Base-by-base conservation (phyloP, 2,329 filamentous ascomycete species). In the Lasiodiplodia theobromae region DNA sequence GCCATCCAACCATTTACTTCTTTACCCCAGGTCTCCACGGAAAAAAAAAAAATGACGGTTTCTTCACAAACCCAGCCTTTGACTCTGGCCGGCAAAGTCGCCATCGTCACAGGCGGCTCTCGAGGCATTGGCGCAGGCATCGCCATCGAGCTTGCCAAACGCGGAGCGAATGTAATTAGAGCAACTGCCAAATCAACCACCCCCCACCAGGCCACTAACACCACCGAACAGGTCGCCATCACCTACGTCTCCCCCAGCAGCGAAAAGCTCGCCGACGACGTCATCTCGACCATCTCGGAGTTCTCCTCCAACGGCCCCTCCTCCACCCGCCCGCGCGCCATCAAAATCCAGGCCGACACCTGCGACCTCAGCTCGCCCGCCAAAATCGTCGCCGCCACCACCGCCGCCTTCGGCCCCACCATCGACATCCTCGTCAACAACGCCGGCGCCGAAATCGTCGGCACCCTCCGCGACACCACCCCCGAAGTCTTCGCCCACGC, bases 361-460 rank as follows among this genome's bases (percentile, higher is more conserved):
- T 86, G 98, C 66, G 95, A 98, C 79, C 90, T 98, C 67, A 94
- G 91, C 83, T 81, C 98, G 74, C 94, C 95, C 0, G 88, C 89
- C 70, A 94, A 94, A 77, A 82, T 82, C 53, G 78, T 83, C 16
- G 70, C 73, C 23, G 77, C 75, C 12, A 80, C 77, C 0, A 67
- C 76, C 53, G 70, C 71, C 63, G 77, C 74, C 12, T 84, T 81
- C 68, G 98, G 93, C 83, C 89, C 87, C 78, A 88, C 93, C 28
- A 91, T 98, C 71, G 88, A 98, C 78, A 87, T 98, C 3, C 82
- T 99, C 69, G 93, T 99, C 28, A 99, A 99, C 83, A 98, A 98
- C 85, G 95, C 95, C 92, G 96, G 81, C 23, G 95, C 97, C 69
- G 95, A 92, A 80, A 94, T 94, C 71, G 88, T 97, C 14, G 95